Conservation (phyloP, 2,329 filamentous ascomycete genomes). For the Penicillium sp. region DNA sequence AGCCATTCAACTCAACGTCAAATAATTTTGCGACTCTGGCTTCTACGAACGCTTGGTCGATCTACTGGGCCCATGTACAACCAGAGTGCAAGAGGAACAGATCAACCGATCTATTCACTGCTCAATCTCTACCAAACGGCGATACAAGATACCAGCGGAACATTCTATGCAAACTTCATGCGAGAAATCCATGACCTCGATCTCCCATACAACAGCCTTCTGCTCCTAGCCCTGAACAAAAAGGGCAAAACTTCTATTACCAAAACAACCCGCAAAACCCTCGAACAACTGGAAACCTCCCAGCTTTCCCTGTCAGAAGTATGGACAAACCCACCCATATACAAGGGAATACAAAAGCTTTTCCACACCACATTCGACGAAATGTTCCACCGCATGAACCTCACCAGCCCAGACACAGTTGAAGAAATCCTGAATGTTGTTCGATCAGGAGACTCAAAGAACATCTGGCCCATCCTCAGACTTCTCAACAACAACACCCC, state of each 20-base stretch:
- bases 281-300: slow-evolving; percentile 31
- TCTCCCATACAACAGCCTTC: slow-evolving; percentile 33
- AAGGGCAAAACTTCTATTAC: slow-evolving; percentile 26
- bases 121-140: slow-evolving; percentile 32
- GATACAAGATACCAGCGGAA: slow-evolving; percentile 13
- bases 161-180: slow-evolving; percentile 31
- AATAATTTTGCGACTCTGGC: slow-evolving; percentile 37
- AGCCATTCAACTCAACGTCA: slow-evolving; percentile 23
- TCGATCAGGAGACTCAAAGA: slow-evolving; percentile 30
- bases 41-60: slow-evolving; percentile 29
- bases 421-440: slow-evolving; percentile 33
- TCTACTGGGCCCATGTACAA: slow-evolving; percentile 24
- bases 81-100: slow-evolving; percentile 18
- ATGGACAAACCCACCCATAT: slow-evolving; percentile 29
- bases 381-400: slow-evolving; percentile 34
- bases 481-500: slow-evolving; percentile 40
- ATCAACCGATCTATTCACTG: slow-evolving; percentile 25
- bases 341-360: slow-evolving; percentile 26
- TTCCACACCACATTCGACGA: slow-evolving; percentile 34
- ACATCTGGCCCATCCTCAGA: slow-evolving; percentile 33
- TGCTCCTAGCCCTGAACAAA: slow-evolving; percentile 30
- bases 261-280: slow-evolving; percentile 23
- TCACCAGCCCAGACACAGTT: slow-evolving; percentile 36
- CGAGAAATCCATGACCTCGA: slow-evolving; percentile 30
- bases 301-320: slow-evolving; percentile 28